These are phyloP conservation scores for Stachybotrys chlorohalonatus DNA, from an alignment of 2,329 filamentous ascomycete species.

Conservation along the genomic window DNA sequence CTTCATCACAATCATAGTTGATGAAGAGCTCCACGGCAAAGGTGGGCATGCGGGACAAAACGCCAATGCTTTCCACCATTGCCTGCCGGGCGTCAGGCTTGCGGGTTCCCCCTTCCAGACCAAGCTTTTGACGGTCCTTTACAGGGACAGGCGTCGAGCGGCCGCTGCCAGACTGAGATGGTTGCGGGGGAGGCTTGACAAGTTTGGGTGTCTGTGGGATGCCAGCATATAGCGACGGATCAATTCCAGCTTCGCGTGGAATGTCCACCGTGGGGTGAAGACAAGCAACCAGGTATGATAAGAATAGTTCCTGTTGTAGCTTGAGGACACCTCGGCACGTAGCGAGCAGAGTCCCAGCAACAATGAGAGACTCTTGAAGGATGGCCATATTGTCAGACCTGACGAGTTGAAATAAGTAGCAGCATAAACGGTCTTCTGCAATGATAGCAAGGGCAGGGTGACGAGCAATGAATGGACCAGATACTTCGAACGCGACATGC, in stretches of 20 bases:
- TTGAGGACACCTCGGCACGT: constrained; percentile 89
- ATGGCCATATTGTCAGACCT: constrained; percentile 95
- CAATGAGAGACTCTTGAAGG: constrained; percentile 82
- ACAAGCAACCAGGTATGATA: constrained; percentile 90
- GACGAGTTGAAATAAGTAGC: constrained; percentile 91
- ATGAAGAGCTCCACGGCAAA: constrained; percentile 95
- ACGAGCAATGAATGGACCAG: constrained; percentile 86
- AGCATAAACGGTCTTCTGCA: constrained; percentile 87
- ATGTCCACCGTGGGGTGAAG: constrained; percentile 92
- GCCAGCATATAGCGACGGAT: constrained; percentile 83
- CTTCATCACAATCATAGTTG: constrained; percentile 95
- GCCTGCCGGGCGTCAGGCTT: constrained; percentile 94
- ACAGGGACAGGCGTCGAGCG: constrained; percentile 84
- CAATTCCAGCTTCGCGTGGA: constrained; percentile 79
- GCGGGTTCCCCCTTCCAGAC: constrained; percentile 80
- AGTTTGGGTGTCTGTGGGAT: constrained; percentile 87
- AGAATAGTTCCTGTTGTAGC: constrained; percentile 89
- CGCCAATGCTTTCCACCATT: constrained; percentile 95
- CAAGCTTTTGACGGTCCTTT: constrained; percentile 85
- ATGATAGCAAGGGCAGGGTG: constrained; percentile 82
- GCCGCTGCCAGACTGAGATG: constrained; percentile 68
- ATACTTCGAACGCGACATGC: constrained; percentile 92
- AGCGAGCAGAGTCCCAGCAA: constrained; percentile 81
- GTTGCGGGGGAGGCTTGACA: constrained; percentile 57
- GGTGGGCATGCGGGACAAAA: constrained; percentile 81